Percentiles rank a stretch among this genome's conserved stretches.
phyloP scores from a whole-genome alignment of 2,329 filamentous ascomycete species.

The Thermomyces lanuginosus region DNA sequence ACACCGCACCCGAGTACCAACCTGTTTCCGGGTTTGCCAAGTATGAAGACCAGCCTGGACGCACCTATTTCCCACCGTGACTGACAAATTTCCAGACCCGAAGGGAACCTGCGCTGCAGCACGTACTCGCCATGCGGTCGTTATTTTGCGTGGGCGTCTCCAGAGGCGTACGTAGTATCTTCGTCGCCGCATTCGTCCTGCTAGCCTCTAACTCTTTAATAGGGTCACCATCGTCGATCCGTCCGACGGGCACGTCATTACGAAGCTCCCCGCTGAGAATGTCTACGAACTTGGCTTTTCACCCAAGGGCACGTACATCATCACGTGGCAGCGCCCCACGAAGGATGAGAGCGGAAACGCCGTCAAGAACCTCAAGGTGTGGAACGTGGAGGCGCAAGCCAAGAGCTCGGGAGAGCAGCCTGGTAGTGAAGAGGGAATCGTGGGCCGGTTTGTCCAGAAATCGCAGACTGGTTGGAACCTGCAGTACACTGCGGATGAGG shows the following conservation, averaged over 20 bases:
- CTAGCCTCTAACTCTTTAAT: conserved; percentile 3
- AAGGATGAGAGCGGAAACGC: conserved; percentile 92
- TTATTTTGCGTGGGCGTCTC: conserved; percentile 89
- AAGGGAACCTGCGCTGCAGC: conserved; percentile 89
- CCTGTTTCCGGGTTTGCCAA: conserved; percentile 59
- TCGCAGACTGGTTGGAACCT: conserved; percentile 91
- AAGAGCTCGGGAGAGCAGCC: conserved; percentile 31
- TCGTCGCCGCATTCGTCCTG: not conserved
- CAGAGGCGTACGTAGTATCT: conserved; percentile 42
- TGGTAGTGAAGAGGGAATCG: conserved; percentile 51
- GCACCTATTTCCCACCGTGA: conserved; percentile 8
- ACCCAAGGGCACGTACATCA: conserved; percentile 76
- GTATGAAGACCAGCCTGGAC: conserved; percentile 20
- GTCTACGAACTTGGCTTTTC: conserved; percentile 94
- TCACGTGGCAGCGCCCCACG: conserved; percentile 84
- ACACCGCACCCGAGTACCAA: conserved; percentile 79
- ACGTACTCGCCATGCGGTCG: conserved; percentile 89
- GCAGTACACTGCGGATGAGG: conserved; percentile 88
- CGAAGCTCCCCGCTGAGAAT: conserved; percentile 60
- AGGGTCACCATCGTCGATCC: conserved; percentile 75
- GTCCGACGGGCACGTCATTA: conserved; percentile 55
- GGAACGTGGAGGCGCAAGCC: conserved; percentile 61
- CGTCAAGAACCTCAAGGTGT: conserved; percentile 92
- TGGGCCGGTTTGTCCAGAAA: conserved; percentile 91
- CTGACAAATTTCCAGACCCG: conserved; percentile 44